Base-by-base conservation (phyloP, 805 yeast species). In the Barnettozyma wickerhamii region DNA sequence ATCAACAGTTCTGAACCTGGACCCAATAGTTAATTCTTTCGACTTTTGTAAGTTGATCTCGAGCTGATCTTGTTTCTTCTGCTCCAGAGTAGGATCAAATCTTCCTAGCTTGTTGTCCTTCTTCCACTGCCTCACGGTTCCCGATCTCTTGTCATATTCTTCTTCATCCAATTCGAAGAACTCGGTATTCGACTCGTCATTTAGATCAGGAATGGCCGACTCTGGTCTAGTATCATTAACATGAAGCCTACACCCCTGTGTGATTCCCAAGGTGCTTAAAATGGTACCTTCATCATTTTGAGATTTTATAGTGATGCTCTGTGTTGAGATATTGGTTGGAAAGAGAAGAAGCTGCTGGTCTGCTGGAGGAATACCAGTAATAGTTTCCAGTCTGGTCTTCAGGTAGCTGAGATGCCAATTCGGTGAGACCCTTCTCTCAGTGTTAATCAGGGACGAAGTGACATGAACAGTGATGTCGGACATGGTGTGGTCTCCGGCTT, bases 121-220 rank as follows among this genome's bases (percentile, higher is more conserved):
- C 58, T 90, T 91, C 95, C 96, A 90, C 41, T 72, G 73, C 41
- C 81, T 69, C 2, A 86, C 95, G 0, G 91, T 72, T 40, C 82
- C 77, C 4, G 61, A 38, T 43, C 84, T 69, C 35, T 65, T 65
- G 23, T 72, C 79, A 59, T 90, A 87, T 33, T 77, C 83, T 30
- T 69, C 75, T 28, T 79, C 81, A 2, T 76, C 63, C 56, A 85
- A 60, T 43, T 71, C 68, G 24, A 51, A 56, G 53, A 62, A 74
- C 34, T 65, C 67, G 13, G 58, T 63, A n/a, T 60, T 61, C 7
- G 50, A 40, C 13, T 60, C 60, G 21, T 63, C 51, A 30, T 63
- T 59, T 15, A 75, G 44, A 33, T 67, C 69, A 14, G 60, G 59
- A n/a, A 78, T 58, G 7, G 71, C 70, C 0, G 85, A 75, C 36